Evolutionary conservation across 306 rosid species (phyloP).

Genomic region (Quercus cerris): DNA sequence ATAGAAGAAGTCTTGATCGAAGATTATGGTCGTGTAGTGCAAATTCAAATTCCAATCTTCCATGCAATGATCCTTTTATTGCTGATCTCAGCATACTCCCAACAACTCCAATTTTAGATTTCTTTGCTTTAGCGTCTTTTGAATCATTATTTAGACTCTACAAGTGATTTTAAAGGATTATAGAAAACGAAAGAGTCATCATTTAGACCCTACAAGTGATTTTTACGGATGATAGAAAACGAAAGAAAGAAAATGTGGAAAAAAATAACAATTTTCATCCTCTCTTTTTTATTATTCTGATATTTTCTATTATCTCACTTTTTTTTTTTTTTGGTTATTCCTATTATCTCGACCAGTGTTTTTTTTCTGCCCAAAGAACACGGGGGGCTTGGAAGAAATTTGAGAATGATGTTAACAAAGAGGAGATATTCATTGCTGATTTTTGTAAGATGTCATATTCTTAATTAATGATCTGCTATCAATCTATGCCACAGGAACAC

Average conservation of each 20-base stretch:
- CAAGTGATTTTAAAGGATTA: too few relatives aligned
- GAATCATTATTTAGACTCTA: too few relatives aligned
- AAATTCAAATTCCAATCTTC: background rate
- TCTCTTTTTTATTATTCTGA: too few relatives aligned
- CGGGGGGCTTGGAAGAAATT: background rate
- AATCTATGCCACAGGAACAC: background rate
- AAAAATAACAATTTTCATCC: too few relatives aligned
- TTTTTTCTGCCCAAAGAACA: slow-evolving; percentile 12
- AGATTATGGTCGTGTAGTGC: background rate
- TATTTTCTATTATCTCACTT: too few relatives aligned
- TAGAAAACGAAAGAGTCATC: too few relatives aligned
- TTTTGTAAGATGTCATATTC: background rate
- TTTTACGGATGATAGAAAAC: too few relatives aligned
- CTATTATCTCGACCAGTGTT: too few relatives aligned
- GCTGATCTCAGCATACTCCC: background rate
- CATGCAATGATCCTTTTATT: background rate
- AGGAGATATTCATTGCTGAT: background rate
- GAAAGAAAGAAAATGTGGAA: too few relatives aligned
- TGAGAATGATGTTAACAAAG: background rate
- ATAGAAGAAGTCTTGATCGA: background rate
- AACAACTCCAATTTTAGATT: background rate
- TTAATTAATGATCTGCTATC: background rate
- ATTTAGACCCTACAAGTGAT: too few relatives aligned
- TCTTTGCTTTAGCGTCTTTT: too few relatives aligned
- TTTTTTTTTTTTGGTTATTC: background rate